Evolutionary conservation across 2,329 filamentous ascomycete species (phyloP).

Genomic region (Juglanconis sp.): DNA sequence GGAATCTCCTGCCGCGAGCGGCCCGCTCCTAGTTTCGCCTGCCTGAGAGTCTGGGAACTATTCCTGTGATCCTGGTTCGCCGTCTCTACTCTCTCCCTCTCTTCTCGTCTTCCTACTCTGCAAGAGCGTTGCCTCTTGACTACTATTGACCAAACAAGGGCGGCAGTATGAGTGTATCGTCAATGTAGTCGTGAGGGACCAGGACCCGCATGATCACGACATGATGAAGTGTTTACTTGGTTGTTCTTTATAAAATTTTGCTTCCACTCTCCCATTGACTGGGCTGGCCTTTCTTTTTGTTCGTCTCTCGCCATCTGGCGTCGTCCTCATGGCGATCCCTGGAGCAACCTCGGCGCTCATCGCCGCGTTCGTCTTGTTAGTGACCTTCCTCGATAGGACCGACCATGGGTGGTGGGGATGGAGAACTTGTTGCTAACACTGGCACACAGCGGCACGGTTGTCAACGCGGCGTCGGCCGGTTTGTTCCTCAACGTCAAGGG

Average conservation of each 20-base stretch:
- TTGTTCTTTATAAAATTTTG: conserved; percentile 27
- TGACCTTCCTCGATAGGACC: conserved; percentile 16
- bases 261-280: conserved; percentile 44
- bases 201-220: conserved; percentile 8
- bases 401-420: neutral
- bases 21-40: conserved; percentile 8
- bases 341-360: conserved; percentile 46
- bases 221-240: conserved; percentile 26
- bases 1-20: neutral
- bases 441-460: conserved; percentile 45
- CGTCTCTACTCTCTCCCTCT: neutral
- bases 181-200: conserved; percentile 25
- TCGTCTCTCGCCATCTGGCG: conserved; percentile 24
- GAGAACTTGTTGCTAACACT: conserved; percentile 13
- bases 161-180: neutral
- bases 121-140: neutral
- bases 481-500: conserved; percentile 44
- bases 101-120: neutral
- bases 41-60: conserved; percentile 3
- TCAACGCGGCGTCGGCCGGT: conserved; percentile 48
- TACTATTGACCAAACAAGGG: neutral
- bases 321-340: conserved; percentile 42
- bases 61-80: neutral
- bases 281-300: conserved; percentile 33
- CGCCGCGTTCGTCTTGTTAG: conserved; percentile 55